Evolutionary conservation across 2,329 filamentous ascomycete genomes (phyloP), one percentile per base, ranked within the genome.

Genomic region (Xylaria sp.): DNA sequence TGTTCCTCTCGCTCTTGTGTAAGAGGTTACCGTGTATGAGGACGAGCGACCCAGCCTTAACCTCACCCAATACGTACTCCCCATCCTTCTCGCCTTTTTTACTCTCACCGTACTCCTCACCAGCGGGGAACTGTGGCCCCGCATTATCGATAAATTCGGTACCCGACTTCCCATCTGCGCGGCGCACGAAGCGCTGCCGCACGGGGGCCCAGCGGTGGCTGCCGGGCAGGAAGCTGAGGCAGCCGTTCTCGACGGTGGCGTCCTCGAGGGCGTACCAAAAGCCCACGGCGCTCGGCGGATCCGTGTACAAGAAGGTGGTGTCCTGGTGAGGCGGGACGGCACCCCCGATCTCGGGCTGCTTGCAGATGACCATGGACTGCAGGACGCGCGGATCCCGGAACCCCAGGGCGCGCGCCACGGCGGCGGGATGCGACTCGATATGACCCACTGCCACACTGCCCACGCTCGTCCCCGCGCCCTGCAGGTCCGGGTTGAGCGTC

Each of bases 221-320:
- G 0, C 94, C 95, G 0, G 89, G 90, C 73, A 93, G 87, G 81
- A 98, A 97, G 71, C 91, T 93, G 76, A 99, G 80, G 76, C 94
- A 97, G 1, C 94, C 96, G 79, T 99, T 99, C 78, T 91, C 89
- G 0, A 86, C 83, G 7, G 92, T 95, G 26, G 93, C 93, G 80
- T 98, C 95, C 82, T 99, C 94, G 46, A 99, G 87, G 13, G 96
- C 96, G 80, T 97, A 97, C 96, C 96, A 99, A 83, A 95, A 98
- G 0, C 96, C 96, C 2, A 98, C 92, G 0, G 96, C 96, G 46
- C 89, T 92, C 0, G 95, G 95, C 44, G 93, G 92, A 72, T 94
- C 84, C 1, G 96, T 98, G 79, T 97, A 98, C 70, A 99, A 75
- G 74, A 98, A 99, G 0, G 93, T 94, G 72, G 89, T 93, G 80